Evolutionary conservation across 2,329 filamentous ascomycete genomes (phyloP).

Genomic region (Colletotrichum plurivorum): DNA sequence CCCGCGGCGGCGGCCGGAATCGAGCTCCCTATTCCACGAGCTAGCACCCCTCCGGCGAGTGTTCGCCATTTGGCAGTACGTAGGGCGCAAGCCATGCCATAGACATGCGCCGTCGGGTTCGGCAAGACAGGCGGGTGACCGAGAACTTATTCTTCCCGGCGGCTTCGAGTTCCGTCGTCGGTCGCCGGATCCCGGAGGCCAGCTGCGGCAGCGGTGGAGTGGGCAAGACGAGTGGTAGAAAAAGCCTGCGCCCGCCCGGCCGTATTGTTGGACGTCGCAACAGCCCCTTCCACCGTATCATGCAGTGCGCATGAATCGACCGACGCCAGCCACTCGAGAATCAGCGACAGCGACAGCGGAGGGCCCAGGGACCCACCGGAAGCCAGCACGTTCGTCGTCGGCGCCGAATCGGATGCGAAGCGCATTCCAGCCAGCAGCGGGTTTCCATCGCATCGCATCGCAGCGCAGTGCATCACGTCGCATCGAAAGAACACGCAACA

Average conservation of each 20-base stretch:
- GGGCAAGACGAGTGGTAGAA: not conserved
- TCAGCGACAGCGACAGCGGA: constrained; percentile 23
- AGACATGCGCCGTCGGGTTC: too few species aligned
- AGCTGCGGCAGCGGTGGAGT: not conserved
- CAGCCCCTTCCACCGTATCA: too few species aligned
- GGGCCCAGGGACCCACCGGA: not conserved
- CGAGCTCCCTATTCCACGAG: not conserved
- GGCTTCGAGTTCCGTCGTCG: not conserved
- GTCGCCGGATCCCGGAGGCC: not conserved
- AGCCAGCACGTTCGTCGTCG: not conserved
- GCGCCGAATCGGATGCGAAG: constrained; percentile 34
- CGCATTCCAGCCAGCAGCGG: constrained; percentile 5
- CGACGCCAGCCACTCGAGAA: too few species aligned
- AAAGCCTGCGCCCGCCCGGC: not conserved
- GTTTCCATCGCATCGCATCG: constrained; percentile 16
- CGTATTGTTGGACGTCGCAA: not conserved
- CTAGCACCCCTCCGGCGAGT: not conserved
- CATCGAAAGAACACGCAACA: constrained; percentile 1
- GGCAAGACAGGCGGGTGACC: too few species aligned
- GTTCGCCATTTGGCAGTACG: too few species aligned
- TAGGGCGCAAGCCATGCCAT: too few species aligned
- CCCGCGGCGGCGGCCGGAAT: constrained; percentile 24
- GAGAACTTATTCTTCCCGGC: too few species aligned
- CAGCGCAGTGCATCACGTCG: constrained; percentile 7
- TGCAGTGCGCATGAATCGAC: too few species aligned